These are phyloP conservation scores for Neospora caninum DNA, from an alignment of 169 alveolate genomes.

Conservation along the genomic window DNA sequence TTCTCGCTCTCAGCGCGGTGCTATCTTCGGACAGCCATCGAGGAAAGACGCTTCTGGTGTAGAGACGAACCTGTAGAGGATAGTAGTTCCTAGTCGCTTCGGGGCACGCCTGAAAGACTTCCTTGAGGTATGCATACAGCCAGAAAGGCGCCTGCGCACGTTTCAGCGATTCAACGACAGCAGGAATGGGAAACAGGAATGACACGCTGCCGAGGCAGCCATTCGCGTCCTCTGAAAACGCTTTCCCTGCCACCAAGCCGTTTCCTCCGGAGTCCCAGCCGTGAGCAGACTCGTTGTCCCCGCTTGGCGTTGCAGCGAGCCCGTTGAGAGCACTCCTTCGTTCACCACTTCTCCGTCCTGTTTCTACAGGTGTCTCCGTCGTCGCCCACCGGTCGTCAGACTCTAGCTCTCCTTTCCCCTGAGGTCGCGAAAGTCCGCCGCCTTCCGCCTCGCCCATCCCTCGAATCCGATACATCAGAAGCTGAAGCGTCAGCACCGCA, in stretches of 20 bases:
- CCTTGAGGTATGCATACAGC: constrained; percentile 3
- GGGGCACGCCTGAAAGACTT: background rate
- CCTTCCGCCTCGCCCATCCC: background rate
- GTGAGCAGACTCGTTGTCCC: background rate
- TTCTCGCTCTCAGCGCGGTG: too few species aligned
- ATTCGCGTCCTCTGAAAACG: background rate
- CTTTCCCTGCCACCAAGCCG: background rate
- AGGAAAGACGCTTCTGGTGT: too few species aligned
- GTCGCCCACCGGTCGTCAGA: too few species aligned
- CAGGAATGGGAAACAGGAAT: background rate
- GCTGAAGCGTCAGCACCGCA: background rate
- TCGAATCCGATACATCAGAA: background rate
- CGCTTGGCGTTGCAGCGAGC: background rate
- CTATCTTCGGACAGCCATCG: too few species aligned
- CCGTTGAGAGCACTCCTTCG: too few species aligned
- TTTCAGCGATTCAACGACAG: background rate
- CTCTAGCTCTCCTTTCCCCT: too few species aligned
- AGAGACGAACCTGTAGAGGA: background rate
- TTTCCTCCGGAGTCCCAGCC: background rate
- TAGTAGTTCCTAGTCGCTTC: background rate
- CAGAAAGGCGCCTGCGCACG: background rate
- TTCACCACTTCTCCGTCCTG: too few species aligned
- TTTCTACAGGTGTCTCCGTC: too few species aligned
- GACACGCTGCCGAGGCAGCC: background rate
- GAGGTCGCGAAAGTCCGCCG: too few species aligned